Evolutionary conservation across 805 yeast genomes (phyloP).

Genomic region (Wickerhamomyces chambardii): DNA sequence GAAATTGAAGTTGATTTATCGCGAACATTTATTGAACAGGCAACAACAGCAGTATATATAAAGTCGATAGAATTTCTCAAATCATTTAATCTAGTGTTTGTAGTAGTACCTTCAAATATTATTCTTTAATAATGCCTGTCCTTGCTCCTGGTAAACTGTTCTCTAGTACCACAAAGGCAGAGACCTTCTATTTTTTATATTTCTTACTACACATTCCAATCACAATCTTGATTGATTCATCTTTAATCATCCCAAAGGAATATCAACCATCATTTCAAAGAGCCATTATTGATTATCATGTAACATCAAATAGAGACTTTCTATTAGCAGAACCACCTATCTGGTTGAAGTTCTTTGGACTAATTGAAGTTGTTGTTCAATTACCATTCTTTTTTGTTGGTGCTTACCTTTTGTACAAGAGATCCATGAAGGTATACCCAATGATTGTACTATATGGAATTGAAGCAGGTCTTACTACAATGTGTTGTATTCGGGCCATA

Average conservation of each 20-base stretch:
- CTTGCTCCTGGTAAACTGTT: conserved; percentile 5
- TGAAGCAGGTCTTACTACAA: conserved; percentile 76
- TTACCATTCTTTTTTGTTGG: conserved; percentile 64
- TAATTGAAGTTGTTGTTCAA: conserved; percentile 67
- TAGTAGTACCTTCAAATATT: too few relatives aligned
- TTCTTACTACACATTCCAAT: conserved; percentile 65
- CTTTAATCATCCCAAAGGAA: conserved; percentile 52
- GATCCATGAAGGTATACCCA: conserved; percentile 22
- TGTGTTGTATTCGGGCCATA: conserved; percentile 57
- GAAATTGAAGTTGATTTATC: too few relatives aligned
- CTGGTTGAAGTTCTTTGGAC: conserved; percentile 71
- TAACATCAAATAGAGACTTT: conserved; percentile 61
- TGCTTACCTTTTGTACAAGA: conserved; percentile 22
- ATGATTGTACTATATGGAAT: conserved; percentile 62
- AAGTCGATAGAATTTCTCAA: too few relatives aligned
- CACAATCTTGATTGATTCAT: conserved; percentile 67
- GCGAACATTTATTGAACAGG: too few relatives aligned
- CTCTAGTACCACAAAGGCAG: conserved; percentile 15
- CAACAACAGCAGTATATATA: too few relatives aligned
- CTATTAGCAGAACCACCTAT: conserved; percentile 47
- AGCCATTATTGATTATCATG: conserved; percentile 46
- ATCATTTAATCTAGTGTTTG: too few relatives aligned
- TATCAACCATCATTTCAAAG: conserved; percentile 40
- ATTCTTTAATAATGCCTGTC: too few relatives aligned
- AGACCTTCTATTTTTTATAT: conserved; percentile 39